phyloP scores from a whole-genome alignment of 768 basidiomycete species.

The Pulveroboletus sp. region DNA sequence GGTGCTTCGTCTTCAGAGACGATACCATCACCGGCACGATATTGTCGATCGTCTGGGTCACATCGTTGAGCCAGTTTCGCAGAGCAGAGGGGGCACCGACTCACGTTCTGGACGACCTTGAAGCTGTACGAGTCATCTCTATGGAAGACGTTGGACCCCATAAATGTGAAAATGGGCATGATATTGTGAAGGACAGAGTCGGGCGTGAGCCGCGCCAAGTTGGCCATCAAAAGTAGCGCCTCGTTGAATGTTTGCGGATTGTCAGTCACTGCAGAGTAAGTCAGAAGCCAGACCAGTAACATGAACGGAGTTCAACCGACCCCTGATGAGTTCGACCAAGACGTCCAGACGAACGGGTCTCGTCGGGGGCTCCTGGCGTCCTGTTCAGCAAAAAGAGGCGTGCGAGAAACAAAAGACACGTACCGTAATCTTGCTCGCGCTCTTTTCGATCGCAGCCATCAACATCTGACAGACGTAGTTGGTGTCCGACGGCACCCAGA shows the following conservation, averaged over 20 bases:
- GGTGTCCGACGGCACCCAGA: conserved; percentile 56
- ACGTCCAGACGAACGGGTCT: conserved; percentile 74
- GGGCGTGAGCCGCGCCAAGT: conserved; percentile 76
- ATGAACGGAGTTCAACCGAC: conserved; percentile 34
- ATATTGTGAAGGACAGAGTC: conserved; percentile 91
- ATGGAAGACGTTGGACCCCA: conserved; percentile 98
- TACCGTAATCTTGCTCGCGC: conserved; percentile 55
- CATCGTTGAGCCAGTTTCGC: not conserved
- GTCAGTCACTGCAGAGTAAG: conserved; percentile 56
- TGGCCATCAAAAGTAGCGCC: conserved; percentile 83
- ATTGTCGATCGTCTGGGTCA: conserved; percentile 75
- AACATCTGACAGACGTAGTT: conserved; percentile 80
- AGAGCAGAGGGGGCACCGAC: conserved; percentile 1
- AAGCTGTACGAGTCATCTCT: conserved; percentile 95
- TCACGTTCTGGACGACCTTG: conserved; percentile 87
- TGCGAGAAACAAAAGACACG: conserved; percentile 15
- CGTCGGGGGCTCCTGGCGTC: conserved; percentile 49
- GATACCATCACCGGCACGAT: conserved; percentile 92
- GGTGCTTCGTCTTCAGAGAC: conserved; percentile 61
- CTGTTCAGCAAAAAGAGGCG: not conserved
- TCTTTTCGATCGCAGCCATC: conserved; percentile 74
- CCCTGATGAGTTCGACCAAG: conserved; percentile 81
- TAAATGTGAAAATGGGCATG: conserved; percentile 99
- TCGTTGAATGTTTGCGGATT: conserved; percentile 96
- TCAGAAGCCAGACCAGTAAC: not conserved